phyloP scores from a whole-genome alignment of 306 rosid genomes.

The Cucumis hystrix region DNA sequence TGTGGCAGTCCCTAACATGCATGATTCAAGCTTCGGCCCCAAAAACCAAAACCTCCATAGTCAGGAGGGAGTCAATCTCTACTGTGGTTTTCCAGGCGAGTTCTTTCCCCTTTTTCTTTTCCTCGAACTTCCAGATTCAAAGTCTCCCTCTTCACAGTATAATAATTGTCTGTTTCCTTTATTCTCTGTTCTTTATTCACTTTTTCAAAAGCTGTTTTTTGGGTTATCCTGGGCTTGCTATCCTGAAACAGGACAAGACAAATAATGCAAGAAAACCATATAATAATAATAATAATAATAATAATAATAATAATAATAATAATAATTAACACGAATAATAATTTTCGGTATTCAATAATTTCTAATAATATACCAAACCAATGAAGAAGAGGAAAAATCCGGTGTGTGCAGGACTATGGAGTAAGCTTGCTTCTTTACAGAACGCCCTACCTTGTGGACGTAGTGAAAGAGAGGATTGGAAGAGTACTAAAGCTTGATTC shows the following conservation, averaged over 20 bases:
- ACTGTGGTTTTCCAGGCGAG: constrained; percentile 40
- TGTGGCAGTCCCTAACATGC: constrained; percentile 53
- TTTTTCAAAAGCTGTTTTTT: constrained; percentile 7
- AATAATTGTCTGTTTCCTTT: neutral
- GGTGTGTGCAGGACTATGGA: constrained; percentile 57
- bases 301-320: neutral
- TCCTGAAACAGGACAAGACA: neutral
- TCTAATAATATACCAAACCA: constrained; percentile 30
- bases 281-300: neutral
- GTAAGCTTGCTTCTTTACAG: constrained; percentile 53
- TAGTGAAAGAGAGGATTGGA: constrained; percentile 42
- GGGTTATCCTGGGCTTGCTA: neutral
- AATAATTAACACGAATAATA: neutral
- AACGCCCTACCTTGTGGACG: constrained; percentile 73
- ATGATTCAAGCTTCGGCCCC: constrained; percentile 47
- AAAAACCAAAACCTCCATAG: constrained; percentile 28
- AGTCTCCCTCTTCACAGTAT: neutral
- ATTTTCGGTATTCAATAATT: constrained; percentile 64
- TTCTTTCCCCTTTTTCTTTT: constrained; percentile 5
- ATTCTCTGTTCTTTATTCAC: neutral
- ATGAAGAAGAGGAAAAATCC: neutral
- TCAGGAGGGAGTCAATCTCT: constrained; percentile 25
- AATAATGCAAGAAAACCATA: neutral
- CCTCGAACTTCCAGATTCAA: neutral
- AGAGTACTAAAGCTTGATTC: constrained; percentile 54